Evolutionary conservation across 2,329 filamentous ascomycete species (phyloP).

Genomic region (Aureobasidium sp.): DNA sequence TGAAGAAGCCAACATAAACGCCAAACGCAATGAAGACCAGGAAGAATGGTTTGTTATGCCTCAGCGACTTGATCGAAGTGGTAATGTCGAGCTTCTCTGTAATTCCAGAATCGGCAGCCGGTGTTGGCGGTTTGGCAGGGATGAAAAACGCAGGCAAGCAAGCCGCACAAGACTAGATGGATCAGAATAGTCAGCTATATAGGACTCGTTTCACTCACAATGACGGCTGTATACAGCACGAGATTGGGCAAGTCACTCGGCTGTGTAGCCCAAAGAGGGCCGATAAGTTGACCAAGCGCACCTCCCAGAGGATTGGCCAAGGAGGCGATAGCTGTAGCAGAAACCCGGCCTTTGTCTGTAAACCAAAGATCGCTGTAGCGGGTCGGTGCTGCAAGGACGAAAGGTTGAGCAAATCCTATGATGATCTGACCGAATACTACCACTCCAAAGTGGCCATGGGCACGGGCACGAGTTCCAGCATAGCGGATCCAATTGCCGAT

Average conservation of each 20-base stretch:
- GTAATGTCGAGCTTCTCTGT: constrained; percentile 48
- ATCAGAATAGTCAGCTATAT: not conserved
- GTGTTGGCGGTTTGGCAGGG: constrained; percentile 68
- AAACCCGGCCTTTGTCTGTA: constrained; percentile 71
- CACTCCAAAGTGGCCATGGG: constrained; percentile 57
- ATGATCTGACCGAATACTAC: constrained; percentile 90
- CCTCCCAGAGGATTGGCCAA: constrained; percentile 87
- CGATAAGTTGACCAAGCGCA: constrained; percentile 73
- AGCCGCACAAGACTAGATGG: constrained; percentile 48
- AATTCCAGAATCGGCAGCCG: constrained; percentile 61
- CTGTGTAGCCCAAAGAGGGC: constrained; percentile 65
- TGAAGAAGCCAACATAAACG: constrained; percentile 88
- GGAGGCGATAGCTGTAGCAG: constrained; percentile 77
- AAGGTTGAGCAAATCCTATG: constrained; percentile 83
- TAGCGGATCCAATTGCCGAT: constrained; percentile 74
- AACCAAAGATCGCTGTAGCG: constrained; percentile 95
- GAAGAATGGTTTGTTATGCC: constrained; percentile 64
- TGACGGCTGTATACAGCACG: constrained; percentile 77
- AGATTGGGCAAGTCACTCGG: constrained; percentile 65
- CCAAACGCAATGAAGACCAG: constrained; percentile 74
- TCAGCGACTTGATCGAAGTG: constrained; percentile 42
- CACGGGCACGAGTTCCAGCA: constrained; percentile 27
- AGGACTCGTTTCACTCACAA: constrained; percentile 50
- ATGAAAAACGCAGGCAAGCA: constrained; percentile 75
- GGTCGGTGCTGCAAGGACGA: constrained; percentile 82